Evolutionary conservation across 345 rosid species (phyloP), one percentile per base, ranked within the genome.

Genomic region (Hirschfeldia incana): DNA sequence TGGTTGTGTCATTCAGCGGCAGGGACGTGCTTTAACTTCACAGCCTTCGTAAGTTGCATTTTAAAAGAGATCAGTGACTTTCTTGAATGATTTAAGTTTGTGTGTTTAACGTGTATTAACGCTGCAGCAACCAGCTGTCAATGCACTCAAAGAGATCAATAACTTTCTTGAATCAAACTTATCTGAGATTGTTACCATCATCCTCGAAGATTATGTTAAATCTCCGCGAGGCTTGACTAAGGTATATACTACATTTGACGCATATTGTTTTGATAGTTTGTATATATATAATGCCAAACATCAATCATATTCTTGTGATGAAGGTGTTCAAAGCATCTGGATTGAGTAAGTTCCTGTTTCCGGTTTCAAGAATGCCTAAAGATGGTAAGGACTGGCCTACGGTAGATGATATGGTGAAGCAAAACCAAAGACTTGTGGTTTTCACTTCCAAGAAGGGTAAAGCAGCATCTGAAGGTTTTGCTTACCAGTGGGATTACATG

Each of bases 171-270:
- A 83, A 74, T 85, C 88, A 8, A 93, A 91, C 72, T 89, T 91
- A 12, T 85, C 90, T 26, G 98, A 95, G 87, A 91, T 95, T 26
- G 86, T 93, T 77, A 95, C 99, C 9, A 91, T 95, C 73, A 91
- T 95, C 66, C 87, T 95, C 0, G 99, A 95, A 86, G 99, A 95
- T 80, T 95, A 95, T 62, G 99, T 95, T 75, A 85, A 83, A 64
- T 83, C 99, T 65, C 72, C 91, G 8, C 75, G 78, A 5, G 99
- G 98, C 3, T 84, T 95, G 78, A 93, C 86, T 21, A 93, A 89
- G 86, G 82, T 79, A 49, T 1, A 21, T n/a, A 21, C 28, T 33
- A 37, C 9, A 49, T 63, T 33, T 62, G 16, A 33, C 33, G 32
- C 67, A 32, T 29, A 5, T 5, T 27, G 13, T 15, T 55, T 49